Percentiles rank a stretch among this genome's conserved stretches.
Evolutionary conservation across 2,329 filamentous ascomycete genomes (phyloP).

Genomic region (Coccinonectria pachysandricola): DNA sequence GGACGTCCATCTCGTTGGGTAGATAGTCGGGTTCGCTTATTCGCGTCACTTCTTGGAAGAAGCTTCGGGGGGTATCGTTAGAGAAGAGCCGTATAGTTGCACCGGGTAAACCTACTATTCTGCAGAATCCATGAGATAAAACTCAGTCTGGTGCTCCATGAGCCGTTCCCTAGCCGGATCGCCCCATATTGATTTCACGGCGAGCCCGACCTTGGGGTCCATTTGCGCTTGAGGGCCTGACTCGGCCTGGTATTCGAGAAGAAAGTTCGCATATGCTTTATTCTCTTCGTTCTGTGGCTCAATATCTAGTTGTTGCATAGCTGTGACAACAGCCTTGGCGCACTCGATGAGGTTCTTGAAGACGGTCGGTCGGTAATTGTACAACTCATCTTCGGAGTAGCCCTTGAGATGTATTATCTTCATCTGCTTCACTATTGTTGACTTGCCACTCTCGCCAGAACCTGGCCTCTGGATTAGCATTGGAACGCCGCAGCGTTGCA

Average conservation of each 20-base stretch:
- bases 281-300: constrained; percentile 64
- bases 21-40: constrained; percentile 81
- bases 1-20: constrained; percentile 86
- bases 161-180: constrained; percentile 74
- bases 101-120: constrained; percentile 63
- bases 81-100: constrained; percentile 1
- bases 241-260: constrained; percentile 82
- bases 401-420: constrained; percentile 99
- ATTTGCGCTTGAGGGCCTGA: constrained; percentile 80
- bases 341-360: constrained; percentile 98
- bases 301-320: constrained; percentile 86
- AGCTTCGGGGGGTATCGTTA: constrained; percentile 44
- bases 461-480: constrained; percentile 43
- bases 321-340: constrained; percentile 82
- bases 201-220: constrained; percentile 69
- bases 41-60: constrained; percentile 85
- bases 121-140: constrained; percentile 98
- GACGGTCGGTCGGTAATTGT: constrained; percentile 88
- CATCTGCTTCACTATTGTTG: constrained; percentile 99
- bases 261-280: constrained; percentile 63
- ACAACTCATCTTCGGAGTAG: constrained; percentile 87
- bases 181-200: constrained; percentile 80
- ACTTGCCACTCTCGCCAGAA: constrained; percentile 97
- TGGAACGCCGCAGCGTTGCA: constrained; percentile 1
- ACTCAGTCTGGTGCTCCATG: constrained; percentile 92